Conservation (phyloP, 2,329 filamentous ascomycete species). For the Aspergillus clavatus region DNA sequence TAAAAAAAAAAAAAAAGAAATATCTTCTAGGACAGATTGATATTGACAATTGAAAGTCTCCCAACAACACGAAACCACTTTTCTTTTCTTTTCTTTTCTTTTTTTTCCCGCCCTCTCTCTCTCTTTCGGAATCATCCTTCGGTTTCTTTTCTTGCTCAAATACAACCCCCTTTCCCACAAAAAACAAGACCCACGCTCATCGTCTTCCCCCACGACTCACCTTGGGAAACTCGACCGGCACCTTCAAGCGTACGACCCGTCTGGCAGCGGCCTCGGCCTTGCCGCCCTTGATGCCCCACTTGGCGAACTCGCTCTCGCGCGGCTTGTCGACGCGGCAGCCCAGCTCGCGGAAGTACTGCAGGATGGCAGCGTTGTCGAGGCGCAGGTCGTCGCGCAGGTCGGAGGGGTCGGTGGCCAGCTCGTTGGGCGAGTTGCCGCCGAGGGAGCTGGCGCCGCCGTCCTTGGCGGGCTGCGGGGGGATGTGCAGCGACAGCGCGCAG, state of each 20-base stretch:
- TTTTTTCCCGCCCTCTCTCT: no score
- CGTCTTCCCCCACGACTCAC: slow-evolving; percentile 38
- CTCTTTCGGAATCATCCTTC: no score
- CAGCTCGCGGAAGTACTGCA: slow-evolving; percentile 44
- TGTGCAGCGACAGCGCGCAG: slow-evolving; percentile 43
- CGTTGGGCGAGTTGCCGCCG: slow-evolving; percentile 33
- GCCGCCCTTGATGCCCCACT: slow-evolving; percentile 50
- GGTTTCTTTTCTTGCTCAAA: no score
- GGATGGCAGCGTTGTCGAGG: slow-evolving; percentile 31
- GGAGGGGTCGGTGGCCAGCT: slow-evolving; percentile 41
- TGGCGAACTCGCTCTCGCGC: slow-evolving; percentile 37
- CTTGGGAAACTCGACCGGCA: slow-evolving; percentile 82
- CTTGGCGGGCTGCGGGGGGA: slow-evolving; percentile 39
- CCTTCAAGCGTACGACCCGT: slow-evolving; percentile 63
- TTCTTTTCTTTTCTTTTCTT: not conserved
- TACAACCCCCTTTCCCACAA: slow-evolving; percentile 3
- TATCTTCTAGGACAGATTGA: no score
- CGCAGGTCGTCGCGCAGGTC: slow-evolving; percentile 44
- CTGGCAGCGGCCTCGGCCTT: slow-evolving; percentile 52
- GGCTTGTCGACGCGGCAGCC: slow-evolving; percentile 43
- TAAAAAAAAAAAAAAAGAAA: no score
- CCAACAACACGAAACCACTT: no score
- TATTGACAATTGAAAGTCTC: no score
- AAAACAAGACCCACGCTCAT: slow-evolving; percentile 9
- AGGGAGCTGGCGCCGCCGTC: slow-evolving; percentile 33